Base-by-base conservation (phyloP, 108 stramenopile genomes). In the Schizochytrium sp. region DNA sequence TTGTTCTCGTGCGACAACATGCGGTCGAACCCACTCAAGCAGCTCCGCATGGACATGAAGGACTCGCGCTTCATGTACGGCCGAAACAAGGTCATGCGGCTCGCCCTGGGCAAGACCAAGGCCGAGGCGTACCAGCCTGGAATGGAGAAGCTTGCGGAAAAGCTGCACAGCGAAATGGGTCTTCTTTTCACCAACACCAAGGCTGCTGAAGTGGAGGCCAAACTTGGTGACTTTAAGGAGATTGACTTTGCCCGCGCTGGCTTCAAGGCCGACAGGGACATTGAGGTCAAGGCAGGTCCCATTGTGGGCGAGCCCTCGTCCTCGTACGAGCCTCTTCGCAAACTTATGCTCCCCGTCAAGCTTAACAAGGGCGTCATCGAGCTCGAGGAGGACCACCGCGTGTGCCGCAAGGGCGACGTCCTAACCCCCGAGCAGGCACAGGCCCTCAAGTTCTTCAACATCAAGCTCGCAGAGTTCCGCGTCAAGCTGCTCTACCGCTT, bases 1-100 rank as follows among this genome's bases (percentile, higher is more conserved):
- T 19, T 90, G 5, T 90, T 90, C 45, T 25, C 53, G n/a, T 90
- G 21, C 89, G 57, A 58, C 18, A 90, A 90, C 89, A 87, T 90
- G 89, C 89, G 89, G 16, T 51, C 87, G 45, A 51, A 29, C 63
- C 47, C 60, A 18, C 51, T 90, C 87, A 90, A 90, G 72, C 55
- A 60, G 14, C 58, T 90, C 23, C 89, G 89, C 44, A 34, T 8
- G 47, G 58, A 58, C 16, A 57, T 72, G 87, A 44, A 57, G 18
- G 89, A 87, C 57, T 69, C 60, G 25, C 51, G 87, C 25, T 90
- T 90, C 87, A 55, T 90, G 43, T 58, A 76, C n/a, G 89, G 89
- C 87, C 41, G 47, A 14, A 90, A 90, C 63, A 57, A 59, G 28
- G 89, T 90, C 19, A 90, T 87, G 89, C 87, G 72, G 47, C 14